Base-by-base conservation (phyloP, 768 basidiomycete genomes). In the Fomitopsis pulvina region DNA sequence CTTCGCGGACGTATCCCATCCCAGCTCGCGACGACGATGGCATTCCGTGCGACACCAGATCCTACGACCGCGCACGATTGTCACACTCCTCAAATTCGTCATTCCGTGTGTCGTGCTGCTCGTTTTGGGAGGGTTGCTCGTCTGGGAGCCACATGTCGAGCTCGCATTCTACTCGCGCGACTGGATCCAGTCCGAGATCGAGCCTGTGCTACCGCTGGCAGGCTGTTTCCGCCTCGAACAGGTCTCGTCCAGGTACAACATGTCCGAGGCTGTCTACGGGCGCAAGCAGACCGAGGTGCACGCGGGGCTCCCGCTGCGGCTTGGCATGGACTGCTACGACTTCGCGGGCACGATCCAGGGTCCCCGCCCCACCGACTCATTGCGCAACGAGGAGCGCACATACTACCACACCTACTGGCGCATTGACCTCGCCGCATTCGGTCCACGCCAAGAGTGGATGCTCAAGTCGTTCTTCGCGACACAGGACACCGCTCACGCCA, bases 341-440 rank as follows among this genome's bases (percentile, higher is more conserved):
- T 94, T 93, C 66, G 87, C 93, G 2, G 84, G 85, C 12, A 92
- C 91, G 14, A 78, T 98, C 21, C 80, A 55, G 37, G 43, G 40
- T 8, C 47, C 52, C 21, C 55, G 49, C 24, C 40, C n/a, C 24
- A 16, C 38, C 14, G 52, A 51, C 22, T 46, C 40, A 30, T 49
- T 52, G 18, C 55, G 53, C 22, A 51, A 50, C 22, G 58, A 59
- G 39, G 58, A 55, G 18, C 77, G 80, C 18, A 76, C 79, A 11
- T 78, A 81, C 47, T 95, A 81, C 62, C 95, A 98, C 66, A 86
- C 92, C 1, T 98, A 97, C 65, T 98, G 95, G 95, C 76, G 95
- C 12, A 80, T 78, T 50, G 94, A 97, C 69, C 80, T 97, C 34
- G 82, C 83, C 0, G 72, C 83, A 1, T 92, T 98, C 57, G 82